These are phyloP conservation scores for Sclerospora graminicola DNA, from an alignment of 352 stramenopile genomes.

Conservation along the genomic window DNA sequence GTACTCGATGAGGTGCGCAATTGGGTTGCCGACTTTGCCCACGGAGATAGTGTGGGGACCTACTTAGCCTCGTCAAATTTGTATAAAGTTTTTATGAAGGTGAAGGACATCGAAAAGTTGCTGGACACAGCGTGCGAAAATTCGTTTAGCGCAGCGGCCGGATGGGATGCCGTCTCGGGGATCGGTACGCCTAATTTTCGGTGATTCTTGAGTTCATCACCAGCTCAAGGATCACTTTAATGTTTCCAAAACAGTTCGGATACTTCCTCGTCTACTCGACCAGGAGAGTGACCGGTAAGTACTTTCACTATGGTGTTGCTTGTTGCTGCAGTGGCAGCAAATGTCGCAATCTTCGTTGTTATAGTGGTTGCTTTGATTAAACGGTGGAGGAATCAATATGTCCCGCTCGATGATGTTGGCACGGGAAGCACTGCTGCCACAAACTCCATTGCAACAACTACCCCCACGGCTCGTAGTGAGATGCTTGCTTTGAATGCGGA, in stretches of 20 bases:
- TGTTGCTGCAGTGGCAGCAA: slow-evolving; percentile 18
- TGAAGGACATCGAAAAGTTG: slow-evolving; percentile 38
- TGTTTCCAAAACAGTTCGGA: slow-evolving; percentile 14
- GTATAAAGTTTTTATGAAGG: slow-evolving; percentile 29
- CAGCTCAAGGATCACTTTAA: slow-evolving; percentile 47
- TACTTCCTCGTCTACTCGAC: not conserved
- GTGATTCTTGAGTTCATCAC: slow-evolving; percentile 48
- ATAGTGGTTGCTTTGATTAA: slow-evolving; percentile 32
- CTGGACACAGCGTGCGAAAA: slow-evolving; percentile 53
- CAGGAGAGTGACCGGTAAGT: slow-evolving; percentile 16
- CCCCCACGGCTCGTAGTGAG: slow-evolving; percentile 4
- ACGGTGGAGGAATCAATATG: slow-evolving; percentile 49
- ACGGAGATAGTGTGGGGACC: slow-evolving; percentile 12
- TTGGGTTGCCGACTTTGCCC: slow-evolving; percentile 26
- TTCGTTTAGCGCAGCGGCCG: slow-evolving; percentile 70
- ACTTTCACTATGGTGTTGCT: slow-evolving; percentile 32
- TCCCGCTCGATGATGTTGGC: slow-evolving; percentile 23
- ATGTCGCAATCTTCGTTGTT: slow-evolving; percentile 23
- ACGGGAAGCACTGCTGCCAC: slow-evolving; percentile 6
- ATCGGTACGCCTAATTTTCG: slow-evolving; percentile 80
- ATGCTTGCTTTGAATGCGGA: slow-evolving; percentile 17
- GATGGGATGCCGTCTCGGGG: slow-evolving; percentile 85
- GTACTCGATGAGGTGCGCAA: slow-evolving; percentile 33
- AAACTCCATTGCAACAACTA: slow-evolving; percentile 8
- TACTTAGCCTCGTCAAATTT: slow-evolving; percentile 40